Base-by-base conservation (phyloP, 345 rosid genomes). In the Heritiera littoralis region DNA sequence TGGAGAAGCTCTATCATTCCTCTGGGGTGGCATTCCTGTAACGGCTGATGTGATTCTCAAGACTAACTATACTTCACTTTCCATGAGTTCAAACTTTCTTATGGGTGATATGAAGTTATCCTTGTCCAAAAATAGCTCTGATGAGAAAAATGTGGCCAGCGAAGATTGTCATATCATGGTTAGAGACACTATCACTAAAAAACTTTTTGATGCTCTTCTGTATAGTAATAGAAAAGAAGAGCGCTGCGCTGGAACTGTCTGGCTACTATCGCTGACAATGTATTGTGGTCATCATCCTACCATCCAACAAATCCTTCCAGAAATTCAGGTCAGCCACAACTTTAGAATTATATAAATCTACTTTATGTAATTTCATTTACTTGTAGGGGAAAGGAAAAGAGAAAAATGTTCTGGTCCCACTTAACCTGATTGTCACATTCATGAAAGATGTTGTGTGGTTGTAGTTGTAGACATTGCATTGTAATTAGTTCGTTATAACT, bases 211-310 rank as follows among this genome's bases (percentile, higher is more conserved):
- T 81, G 84, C 66, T 83, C 99, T 95, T 78, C 84, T 95, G 52
- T 95, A 89, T 79, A 92, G 98, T 76, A 91, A 83, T 81, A 90
- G 99, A 86, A 93, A 92, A 83, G 99, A 93, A 82, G 99, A 95
- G 91, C 90, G 98, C 64, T 93, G 98, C 84, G 93, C 99, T 88
- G 98, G 99, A 84, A 84, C 95, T 72, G 98, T 95, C 74, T 95
- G 98, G 99, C 84, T 95, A 72, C 82, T 93, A 72, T 95, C 99
- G 71, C 86, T 95, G 74, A 91, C 90, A 81, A 90, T 93, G 93
- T 95, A 95, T 83, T 93, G 94, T 83, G 99, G 99, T 78, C 88
- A 86, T 75, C 93, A 95, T 73, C 86, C 94, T 71, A 85, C 89
- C 83, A 90, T 95, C 84, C 99, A 93, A 84, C 86, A 86, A 80